Percentiles rank a stretch among this genome's conserved stretches.
Evolutionary conservation across 1,139 yeast genomes (phyloP).

Genomic region (Meyerozyma smithsonii): DNA sequence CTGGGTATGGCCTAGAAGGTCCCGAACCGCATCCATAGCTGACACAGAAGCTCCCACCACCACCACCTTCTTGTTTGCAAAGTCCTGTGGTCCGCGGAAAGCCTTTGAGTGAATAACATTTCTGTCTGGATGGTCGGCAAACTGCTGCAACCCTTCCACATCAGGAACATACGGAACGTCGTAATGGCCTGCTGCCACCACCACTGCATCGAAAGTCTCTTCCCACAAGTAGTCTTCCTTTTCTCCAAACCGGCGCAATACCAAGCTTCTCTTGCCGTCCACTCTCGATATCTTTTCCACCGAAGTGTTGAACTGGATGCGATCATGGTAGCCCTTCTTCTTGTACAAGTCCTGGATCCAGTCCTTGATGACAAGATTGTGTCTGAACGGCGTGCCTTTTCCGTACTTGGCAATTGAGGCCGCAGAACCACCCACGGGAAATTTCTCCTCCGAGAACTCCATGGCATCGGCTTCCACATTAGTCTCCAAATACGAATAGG

Average conservation of each 20-base stretch:
- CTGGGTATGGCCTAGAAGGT: conserved; percentile 35
- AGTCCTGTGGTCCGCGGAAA: conserved; percentile 20
- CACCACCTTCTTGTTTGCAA: conserved; percentile 36
- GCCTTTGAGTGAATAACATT: conserved; percentile 13
- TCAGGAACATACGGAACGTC: conserved; percentile 42
- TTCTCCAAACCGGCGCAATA: conserved; percentile 7
- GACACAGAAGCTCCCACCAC: conserved; percentile 50
- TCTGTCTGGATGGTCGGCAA: not conserved
- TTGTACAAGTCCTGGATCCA: conserved; percentile 15
- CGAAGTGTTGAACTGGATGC: conserved; percentile 7
- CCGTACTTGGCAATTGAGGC: conserved; percentile 16
- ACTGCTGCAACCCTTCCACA: conserved; percentile 1
- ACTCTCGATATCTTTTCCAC: conserved; percentile 7
- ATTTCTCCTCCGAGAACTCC: conserved; percentile 14
- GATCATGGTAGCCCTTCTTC: conserved; percentile 18
- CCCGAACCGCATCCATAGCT: conserved; percentile 49
- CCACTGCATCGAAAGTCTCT: conserved; percentile 47
- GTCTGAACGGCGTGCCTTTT: conserved; percentile 12
- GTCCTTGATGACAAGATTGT: conserved; percentile 9
- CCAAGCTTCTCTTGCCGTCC: conserved; percentile 6
- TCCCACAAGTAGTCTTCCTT: conserved; percentile 10
- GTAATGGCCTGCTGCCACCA: conserved; percentile 53
- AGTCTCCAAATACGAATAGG: conserved; percentile 13
- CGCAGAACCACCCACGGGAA: conserved; percentile 10
- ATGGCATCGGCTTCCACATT: conserved; percentile 14